These are phyloP conservation scores for Pseudopediastrum boryanum DNA, from an alignment of 139 green algal genomes.

Conservation along the genomic window DNA sequence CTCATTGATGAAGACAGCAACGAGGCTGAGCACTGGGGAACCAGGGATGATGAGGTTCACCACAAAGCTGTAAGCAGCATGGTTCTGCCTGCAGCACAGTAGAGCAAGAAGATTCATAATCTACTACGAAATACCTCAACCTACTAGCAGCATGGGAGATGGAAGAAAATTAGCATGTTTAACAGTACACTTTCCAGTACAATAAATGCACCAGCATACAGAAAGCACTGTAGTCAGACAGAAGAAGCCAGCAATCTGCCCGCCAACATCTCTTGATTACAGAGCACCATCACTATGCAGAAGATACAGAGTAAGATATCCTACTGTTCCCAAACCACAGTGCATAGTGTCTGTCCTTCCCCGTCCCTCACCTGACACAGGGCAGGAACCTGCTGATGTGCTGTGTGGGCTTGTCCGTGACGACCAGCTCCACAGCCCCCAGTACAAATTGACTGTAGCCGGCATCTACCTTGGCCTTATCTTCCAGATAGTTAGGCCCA, in stretches of 20 bases:
- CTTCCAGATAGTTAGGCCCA: conserved; percentile 59
- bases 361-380: conserved; percentile 46
- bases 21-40: conserved; percentile 57
- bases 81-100: conserved; percentile 39
- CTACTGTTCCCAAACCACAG: no score
- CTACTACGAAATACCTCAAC: no score
- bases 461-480: conserved; percentile 55
- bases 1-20: conserved; percentile 65
- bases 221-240: no score
- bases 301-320: no score
- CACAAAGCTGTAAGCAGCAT: conserved; percentile 60
- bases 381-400: conserved; percentile 67
- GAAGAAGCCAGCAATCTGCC: no score
- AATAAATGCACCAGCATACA: no score
- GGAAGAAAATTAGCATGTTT: no score
- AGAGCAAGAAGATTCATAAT: neutral
- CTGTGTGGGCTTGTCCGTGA: conserved; percentile 24
- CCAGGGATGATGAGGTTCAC: conserved; percentile 70
- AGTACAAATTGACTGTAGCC: conserved; percentile 53
- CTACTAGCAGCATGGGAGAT: no score
- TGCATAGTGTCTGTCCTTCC: no score
- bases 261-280: no score
- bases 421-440: conserved; percentile 56
- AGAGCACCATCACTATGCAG: no score
- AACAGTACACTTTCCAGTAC: no score